phyloP scores from a whole-genome alignment of 148 eudicot genomes.

The Agrostemma githago region DNA sequence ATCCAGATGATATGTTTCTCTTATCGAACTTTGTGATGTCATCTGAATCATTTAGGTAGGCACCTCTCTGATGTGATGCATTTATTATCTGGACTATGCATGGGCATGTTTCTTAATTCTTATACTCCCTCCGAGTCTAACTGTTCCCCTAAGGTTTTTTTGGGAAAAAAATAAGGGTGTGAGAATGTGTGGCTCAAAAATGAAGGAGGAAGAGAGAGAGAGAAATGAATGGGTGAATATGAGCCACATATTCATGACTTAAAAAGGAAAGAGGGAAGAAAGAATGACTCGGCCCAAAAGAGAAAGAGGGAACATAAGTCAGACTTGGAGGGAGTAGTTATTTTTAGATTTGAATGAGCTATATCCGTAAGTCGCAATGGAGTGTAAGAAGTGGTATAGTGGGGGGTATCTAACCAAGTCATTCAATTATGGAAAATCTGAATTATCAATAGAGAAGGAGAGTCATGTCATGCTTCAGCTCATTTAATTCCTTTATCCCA shows the following conservation, averaged over 20 bases:
- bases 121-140: no score
- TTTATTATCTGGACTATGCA: neutral
- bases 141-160: no score
- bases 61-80: slow-evolving; percentile 12
- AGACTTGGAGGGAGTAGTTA: neutral
- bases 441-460: neutral
- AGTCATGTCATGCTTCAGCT: neutral
- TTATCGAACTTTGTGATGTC: slow-evolving; percentile 92
- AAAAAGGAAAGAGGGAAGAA: no score
- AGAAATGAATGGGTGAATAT: no score
- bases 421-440: neutral
- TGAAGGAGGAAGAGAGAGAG: no score
- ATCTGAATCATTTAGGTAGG: slow-evolving; percentile 89
- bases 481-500: neutral
- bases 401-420: neutral
- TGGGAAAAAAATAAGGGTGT: no score
- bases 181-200: no score
- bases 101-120: neutral
- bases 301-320: no score
- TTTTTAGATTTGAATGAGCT: neutral
- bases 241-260: no score
- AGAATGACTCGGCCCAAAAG: no score
- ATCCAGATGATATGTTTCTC: slow-evolving; percentile 94
- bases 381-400: neutral
- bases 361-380: neutral